Base-by-base conservation (phyloP, 768 basidiomycete genomes). In the Nidularia pulvinata region DNA sequence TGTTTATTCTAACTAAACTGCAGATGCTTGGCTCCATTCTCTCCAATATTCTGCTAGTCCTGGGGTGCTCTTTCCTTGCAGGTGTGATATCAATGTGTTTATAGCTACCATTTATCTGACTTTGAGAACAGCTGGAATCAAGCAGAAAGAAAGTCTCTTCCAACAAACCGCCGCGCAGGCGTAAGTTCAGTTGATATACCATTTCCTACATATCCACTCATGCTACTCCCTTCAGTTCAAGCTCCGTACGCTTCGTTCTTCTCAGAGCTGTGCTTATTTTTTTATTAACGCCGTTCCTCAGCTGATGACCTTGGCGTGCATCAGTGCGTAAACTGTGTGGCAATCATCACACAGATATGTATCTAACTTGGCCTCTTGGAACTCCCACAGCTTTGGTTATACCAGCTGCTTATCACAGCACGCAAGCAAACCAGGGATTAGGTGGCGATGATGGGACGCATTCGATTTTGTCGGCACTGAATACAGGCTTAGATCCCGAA, bases 21-120 rank as follows among this genome's bases (percentile, higher is more conserved):
- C 58, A 91, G 90, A 86, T 96, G 81, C 81, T 97, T 45, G 95
- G 94, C 16, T 94, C 92, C 32, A 91, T 97, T 55, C 71, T 97
- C 37, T 95, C 93, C 10, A 97, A 97, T 69, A 75, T 95, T 37
- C 80, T 97, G 7, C 78, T 97, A 36, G 94, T 98, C 14, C 76
- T 98, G 11, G 95, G 95, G 6, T 93, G 89, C 69, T 93, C 91
- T 11, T 95, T 95, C 77, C 73, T 95, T 51, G 92, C 91, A 47
- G 89, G 87, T 84, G 55, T 55, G 76, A 16, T 1, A 7, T 33
- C 5, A 32, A 11, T 43, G 35, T 22, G 42, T 45, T 16, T 48
- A 42, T 60, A 36, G 47, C 39, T 49, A 35, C 47, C 43, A 48
- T n/a, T 48, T 46, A 14, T 16, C 5, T 22, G 4, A 22, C 39